phyloP scores from a whole-genome alignment of 495 filamentous ascomycete species.

The Parmelia sp. region DNA sequence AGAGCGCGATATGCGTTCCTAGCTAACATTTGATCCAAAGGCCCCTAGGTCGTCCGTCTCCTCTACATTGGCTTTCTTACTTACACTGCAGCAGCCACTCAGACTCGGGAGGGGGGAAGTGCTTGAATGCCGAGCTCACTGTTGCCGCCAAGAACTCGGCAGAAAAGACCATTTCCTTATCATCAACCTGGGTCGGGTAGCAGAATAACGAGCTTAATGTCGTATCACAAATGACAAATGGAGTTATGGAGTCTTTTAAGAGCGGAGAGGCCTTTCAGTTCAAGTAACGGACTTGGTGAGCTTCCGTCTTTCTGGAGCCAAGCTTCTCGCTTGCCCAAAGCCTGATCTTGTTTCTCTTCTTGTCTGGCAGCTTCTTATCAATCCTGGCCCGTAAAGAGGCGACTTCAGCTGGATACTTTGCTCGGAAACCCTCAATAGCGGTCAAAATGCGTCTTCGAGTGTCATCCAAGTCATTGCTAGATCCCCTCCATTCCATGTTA shows the following conservation, averaged over 20 bases:
- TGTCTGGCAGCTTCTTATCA: constrained; percentile 1
- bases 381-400: background rate
- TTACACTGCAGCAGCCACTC: background rate
- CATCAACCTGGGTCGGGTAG: background rate
- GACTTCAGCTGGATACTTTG: background rate
- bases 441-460: background rate
- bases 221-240: background rate
- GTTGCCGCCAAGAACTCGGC: background rate
- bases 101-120: background rate
- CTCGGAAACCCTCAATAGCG: background rate
- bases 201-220: background rate
- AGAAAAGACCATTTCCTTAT: background rate
- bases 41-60: background rate
- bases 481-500: background rate
- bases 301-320: background rate
- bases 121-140: background rate
- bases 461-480: background rate
- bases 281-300: background rate
- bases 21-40: background rate
- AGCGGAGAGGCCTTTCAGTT: background rate
- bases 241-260: background rate
- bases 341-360: background rate
- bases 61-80: background rate
- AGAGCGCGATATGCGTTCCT: background rate
- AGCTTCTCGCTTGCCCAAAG: background rate